Evolutionary conservation across 2,329 filamentous ascomycete genomes (phyloP).

Genomic region (Huntiella decipiens): DNA sequence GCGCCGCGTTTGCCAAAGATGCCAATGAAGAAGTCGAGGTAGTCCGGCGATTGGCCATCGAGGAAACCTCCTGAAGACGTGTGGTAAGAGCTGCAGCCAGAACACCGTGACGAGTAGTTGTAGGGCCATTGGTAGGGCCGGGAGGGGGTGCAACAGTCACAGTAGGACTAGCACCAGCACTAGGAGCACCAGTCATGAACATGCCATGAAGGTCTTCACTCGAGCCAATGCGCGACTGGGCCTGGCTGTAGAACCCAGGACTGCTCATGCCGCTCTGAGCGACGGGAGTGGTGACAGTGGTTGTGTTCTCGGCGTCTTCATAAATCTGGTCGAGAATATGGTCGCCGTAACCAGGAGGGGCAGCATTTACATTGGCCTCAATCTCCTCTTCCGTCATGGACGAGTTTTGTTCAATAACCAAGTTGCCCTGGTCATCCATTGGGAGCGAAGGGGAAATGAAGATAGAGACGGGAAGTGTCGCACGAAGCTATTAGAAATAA

Average conservation of each 20-base stretch:
- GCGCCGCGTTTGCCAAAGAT: conserved; percentile 26
- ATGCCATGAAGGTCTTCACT: conserved; percentile 52
- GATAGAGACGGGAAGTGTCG: conserved; percentile 75
- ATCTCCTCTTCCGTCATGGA: conserved; percentile 23
- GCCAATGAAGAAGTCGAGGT: conserved; percentile 27
- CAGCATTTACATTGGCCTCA: conserved; percentile 35
- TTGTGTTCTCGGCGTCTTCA: conserved; percentile 56
- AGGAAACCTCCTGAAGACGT: conserved; percentile 50
- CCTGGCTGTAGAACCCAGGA: conserved; percentile 46
- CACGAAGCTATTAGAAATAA: conserved; percentile 38
- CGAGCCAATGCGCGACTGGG: conserved; percentile 55
- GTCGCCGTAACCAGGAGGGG: conserved; percentile 82
- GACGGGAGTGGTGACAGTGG: conserved; percentile 61
- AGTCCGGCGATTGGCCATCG: conserved; percentile 28
- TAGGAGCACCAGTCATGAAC: conserved; percentile 23
- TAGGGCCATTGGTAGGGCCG: conserved; percentile 1
- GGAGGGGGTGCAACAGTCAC: conserved; percentile 7
- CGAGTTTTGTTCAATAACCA: conserved; percentile 43
- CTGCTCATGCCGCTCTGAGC: conserved; percentile 58
- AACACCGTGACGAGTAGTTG: conserved; percentile 11
- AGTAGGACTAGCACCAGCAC: conserved; percentile 15
- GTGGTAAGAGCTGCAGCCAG: conserved; percentile 31
- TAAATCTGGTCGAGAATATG: conserved; percentile 83
- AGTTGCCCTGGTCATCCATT: conserved; percentile 68
- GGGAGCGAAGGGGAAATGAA: conserved; percentile 92